A percentile compares a stretch with the other conserved stretches of the same genome.
Conservation (phyloP, 495 filamentous ascomycete species). For the Trichoderma asperelloides region DNA sequence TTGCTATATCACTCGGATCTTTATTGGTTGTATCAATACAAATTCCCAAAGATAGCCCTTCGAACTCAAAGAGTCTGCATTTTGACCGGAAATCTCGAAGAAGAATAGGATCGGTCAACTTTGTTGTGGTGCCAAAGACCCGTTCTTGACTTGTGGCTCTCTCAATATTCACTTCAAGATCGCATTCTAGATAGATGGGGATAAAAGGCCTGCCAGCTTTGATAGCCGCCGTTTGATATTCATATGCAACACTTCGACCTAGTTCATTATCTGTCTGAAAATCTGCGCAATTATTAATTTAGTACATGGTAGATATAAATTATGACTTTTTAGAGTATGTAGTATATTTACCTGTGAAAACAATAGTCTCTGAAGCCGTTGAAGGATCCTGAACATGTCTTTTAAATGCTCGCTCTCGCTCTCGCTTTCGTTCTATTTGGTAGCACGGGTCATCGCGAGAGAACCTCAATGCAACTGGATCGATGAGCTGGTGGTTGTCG, state of each 20-base stretch:
- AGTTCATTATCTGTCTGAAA: conserved; percentile 1
- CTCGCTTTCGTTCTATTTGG: background rate
- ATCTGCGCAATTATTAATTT: background rate
- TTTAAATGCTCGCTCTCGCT: background rate
- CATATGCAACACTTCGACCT: background rate
- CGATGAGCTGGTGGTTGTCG: conserved; percentile 6
- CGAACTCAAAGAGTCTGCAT: background rate
- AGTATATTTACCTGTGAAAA: background rate
- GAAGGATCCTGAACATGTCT: background rate
- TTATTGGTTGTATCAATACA: background rate
- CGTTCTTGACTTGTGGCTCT: background rate
- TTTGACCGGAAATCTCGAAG: background rate
- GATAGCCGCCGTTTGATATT: background rate
- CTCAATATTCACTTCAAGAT: background rate
- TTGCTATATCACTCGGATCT: background rate
- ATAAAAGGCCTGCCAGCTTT: background rate
- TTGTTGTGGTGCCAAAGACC: background rate
- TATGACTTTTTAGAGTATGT: background rate
- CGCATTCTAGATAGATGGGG: background rate
- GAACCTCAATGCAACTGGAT: background rate
- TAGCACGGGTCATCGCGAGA: background rate
- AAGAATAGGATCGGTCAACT: background rate
- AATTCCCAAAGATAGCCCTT: background rate
- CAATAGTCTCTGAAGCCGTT: background rate
- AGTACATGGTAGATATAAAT: background rate